Conservation (phyloP, 139 green algal genomes). For the Limnomonas spitsbergensis region DNA sequence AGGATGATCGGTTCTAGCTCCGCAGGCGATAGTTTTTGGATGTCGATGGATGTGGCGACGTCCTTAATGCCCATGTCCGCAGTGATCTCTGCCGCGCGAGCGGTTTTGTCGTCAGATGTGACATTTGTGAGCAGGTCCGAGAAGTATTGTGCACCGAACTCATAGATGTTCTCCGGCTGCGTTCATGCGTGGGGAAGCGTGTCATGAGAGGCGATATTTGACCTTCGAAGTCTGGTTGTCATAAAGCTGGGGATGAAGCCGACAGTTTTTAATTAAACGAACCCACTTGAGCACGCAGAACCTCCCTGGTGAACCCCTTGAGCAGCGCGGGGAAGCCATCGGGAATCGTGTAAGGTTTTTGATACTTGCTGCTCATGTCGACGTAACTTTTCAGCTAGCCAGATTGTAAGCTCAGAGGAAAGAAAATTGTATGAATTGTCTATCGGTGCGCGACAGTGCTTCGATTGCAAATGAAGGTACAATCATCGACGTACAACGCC, state of each 20-base stretch:
- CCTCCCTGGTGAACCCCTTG: conserved; percentile 67
- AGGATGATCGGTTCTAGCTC: conserved; percentile 44
- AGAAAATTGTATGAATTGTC: too few species aligned
- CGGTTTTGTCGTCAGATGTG: too few species aligned
- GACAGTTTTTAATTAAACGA: too few species aligned
- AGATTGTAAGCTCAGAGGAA: too few species aligned
- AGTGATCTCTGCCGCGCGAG: background rate
- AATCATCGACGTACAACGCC: too few species aligned
- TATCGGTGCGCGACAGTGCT: too few species aligned
- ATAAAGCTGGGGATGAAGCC: too few species aligned
- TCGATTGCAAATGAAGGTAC: too few species aligned
- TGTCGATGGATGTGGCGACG: conserved; percentile 23
- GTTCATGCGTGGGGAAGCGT: background rate
- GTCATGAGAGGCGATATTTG: too few species aligned
- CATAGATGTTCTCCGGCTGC: conserved; percentile 71
- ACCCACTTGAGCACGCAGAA: conserved; percentile 56
- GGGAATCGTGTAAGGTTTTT: conserved; percentile 64
- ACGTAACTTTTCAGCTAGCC: too few species aligned
- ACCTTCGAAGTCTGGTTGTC: too few species aligned
- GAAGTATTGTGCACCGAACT: conserved; percentile 70
- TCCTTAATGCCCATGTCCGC: background rate
- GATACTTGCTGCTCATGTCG: conserved; percentile 67
- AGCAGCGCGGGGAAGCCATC: conserved; percentile 58
- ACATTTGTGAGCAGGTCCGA: conserved; percentile 33
- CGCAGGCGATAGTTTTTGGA: conserved; percentile 19